Conservation (phyloP, 345 rosid species). For the Eucalyptus erythrocorys region DNA sequence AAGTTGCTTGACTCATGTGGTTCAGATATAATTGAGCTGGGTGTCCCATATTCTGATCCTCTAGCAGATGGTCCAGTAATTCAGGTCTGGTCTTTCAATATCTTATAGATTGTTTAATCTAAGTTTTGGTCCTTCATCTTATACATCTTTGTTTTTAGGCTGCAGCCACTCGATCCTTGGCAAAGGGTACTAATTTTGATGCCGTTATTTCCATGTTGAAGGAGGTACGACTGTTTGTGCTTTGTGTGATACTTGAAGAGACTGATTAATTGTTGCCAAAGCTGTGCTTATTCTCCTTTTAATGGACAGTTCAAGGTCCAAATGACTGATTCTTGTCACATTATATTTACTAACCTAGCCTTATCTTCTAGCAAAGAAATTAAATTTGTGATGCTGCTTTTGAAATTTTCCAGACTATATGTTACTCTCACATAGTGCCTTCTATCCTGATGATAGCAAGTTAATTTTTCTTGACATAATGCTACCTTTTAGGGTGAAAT, state of each 20-base stretch:
- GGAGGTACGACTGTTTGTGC: slow-evolving; percentile 29
- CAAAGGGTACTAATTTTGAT: slow-evolving; percentile 79
- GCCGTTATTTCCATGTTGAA: slow-evolving; percentile 66
- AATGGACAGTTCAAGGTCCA: not conserved
- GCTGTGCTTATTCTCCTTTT: not conserved
- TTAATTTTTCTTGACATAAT: not conserved
- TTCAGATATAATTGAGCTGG: slow-evolving; percentile 85
- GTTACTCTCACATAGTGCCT: not conserved
- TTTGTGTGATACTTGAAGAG: not conserved
- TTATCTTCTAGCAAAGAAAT: not conserved
- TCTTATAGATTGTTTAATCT: not conserved
- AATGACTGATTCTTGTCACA: not conserved
- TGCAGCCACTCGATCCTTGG: slow-evolving; percentile 88
- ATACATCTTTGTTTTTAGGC: slow-evolving; percentile 11
- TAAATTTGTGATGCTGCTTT: not conserved
- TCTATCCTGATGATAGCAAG: not conserved
- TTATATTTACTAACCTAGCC: not conserved
- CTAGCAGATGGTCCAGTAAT: slow-evolving; percentile 98
- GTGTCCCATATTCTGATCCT: slow-evolving; percentile 97
- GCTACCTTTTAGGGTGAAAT: not conserved
- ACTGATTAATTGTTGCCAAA: not conserved
- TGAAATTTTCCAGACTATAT: not conserved
- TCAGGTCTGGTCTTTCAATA: slow-evolving; percentile 34
- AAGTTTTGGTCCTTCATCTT: not conserved
- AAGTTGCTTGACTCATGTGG: slow-evolving; percentile 86